Evolutionary conservation across 345 rosid genomes (phyloP), one percentile per base, ranked within the genome.

Genomic region (Hevea brasiliensis): DNA sequence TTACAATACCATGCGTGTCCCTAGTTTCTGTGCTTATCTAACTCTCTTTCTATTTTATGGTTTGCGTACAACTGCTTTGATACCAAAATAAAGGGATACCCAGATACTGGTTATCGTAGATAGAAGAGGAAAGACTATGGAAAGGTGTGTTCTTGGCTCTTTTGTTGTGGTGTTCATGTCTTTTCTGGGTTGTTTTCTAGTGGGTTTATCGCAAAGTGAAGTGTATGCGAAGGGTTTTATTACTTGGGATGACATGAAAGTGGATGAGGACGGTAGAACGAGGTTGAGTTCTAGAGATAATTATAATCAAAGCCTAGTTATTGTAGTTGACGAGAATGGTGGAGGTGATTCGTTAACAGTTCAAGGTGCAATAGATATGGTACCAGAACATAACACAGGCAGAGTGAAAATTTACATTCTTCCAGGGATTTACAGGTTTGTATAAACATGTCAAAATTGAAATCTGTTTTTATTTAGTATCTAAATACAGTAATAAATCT

Each of bases 281-380:
- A 62, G 78, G 58, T 3, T 77, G 80, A 80, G 67, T 21, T 63
- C 84, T 42, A 72, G 68, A 68, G 81, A 80, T 42, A 74, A 67
- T n/a, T 50, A 0, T 47, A 86, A 82, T 50, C 21, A 42, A 23
- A 83, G 78, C 62, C 72, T 83, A 79, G 84, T 92, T 54, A 86
- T 94, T 41, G 77, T 94, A 17, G 97, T 94, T 61, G 95, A 92
- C 81, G 79, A 79, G 62, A 77, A 79, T 63, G 95, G 97, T 12
- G 61, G 77, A 14, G 92, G 97, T 58, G 91, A 92, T 81, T 89
- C 97, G 55, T 56, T 78, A 51, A 88, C 97, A 0, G 89, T 94
- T 84, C 98, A 94, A 83, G 97, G 92, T 59, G 98, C 97, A 7
- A 74, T 94, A n/a, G 85, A 94, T 74, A 72, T 92, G 90, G 95